Base-by-base conservation (phyloP, 139 green algal genomes). In the Chlorella ohadii region DNA sequence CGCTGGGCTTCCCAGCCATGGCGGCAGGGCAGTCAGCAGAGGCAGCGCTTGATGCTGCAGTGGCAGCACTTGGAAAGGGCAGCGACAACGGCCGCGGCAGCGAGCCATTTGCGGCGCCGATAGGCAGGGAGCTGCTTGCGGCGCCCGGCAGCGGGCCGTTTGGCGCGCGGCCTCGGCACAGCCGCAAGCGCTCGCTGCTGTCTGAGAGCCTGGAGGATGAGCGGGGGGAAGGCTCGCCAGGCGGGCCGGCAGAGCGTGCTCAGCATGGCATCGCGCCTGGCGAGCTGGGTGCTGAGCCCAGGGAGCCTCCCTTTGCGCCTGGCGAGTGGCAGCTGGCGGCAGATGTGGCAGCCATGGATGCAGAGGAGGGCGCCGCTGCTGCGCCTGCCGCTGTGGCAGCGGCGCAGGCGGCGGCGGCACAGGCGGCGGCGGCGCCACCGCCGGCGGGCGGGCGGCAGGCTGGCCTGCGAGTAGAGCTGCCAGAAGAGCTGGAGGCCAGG, bases 381-480 rank as follows among this genome's bases (percentile, higher is more conserved):
- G 20, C 25, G 66, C 6, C 41, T 27, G 27, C 20, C n/a, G 0
- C 74, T n/a, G 59, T 3, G 2, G 36, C 36, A 2, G 36, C 57
- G 16, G 57, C 59, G 4, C 7, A 1, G 1, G 57, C 76, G 23
- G 76, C 59, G 25, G 76, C 34, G 25, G 57, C 38, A 19, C 25
- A 7, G 1, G n/a, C 44, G 28, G 72, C 44, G 28, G 72, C 17
- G 3, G 47, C 47, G n/a, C 36, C 9, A 34, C 27, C 22, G 34
- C 33, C 27, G 39, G 74, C 33, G 7, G 33, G 31, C 34, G 16
- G 55, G 19, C 27, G 70, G 39, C 70, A 27, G 6, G 39, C 22
- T 16, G 70, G 39, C 20, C 74, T 81, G 28, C 74, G 74, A 31
- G 74, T 81, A 20, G 51, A 81, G 74, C 33, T 81, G 7, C 74